Evolutionary conservation across 169 alveolate genomes (phyloP).

Genomic region (Cryptosporidium tyzzeri): DNA sequence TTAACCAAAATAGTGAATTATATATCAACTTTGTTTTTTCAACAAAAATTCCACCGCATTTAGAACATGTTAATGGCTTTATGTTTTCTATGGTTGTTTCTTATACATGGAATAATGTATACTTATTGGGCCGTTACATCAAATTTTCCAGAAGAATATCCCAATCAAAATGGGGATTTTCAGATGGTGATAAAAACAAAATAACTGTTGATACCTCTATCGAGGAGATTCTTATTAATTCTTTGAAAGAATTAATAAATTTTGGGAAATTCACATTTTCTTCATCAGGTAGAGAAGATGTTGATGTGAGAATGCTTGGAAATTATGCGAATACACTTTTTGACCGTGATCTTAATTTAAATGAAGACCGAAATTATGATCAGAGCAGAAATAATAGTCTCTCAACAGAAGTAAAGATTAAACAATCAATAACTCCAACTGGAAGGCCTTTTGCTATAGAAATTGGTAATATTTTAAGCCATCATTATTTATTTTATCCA

Average conservation of each 20-base stretch:
- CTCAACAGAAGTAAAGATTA: not conserved
- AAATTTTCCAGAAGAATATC: slow-evolving; percentile 86
- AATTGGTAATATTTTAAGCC: slow-evolving; percentile 80
- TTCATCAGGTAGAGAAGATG: slow-evolving; percentile 91
- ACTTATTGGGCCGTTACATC: slow-evolving; percentile 82
- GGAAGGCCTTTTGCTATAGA: slow-evolving; percentile 92
- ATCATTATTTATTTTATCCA: slow-evolving; percentile 41
- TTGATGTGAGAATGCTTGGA: slow-evolving; percentile 92
- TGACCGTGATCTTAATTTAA: slow-evolving; percentile 1
- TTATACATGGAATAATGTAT: slow-evolving; percentile 50
- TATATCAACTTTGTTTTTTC: slow-evolving; percentile 41
- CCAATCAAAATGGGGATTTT: slow-evolving; percentile 85
- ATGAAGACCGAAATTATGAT: not conserved
- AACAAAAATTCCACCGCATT: not conserved
- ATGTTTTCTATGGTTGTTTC: slow-evolving; percentile 2
- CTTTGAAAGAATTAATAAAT: slow-evolving; percentile 57
- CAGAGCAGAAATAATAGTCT: not conserved
- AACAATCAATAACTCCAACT: not conserved
- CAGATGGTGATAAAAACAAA: slow-evolving; percentile 75
- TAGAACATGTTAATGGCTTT: not conserved
- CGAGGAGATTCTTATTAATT: slow-evolving; percentile 77
- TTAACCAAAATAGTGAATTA: slow-evolving; percentile 46
- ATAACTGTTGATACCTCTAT: slow-evolving; percentile 76
- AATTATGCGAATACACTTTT: not conserved
- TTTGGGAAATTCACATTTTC: slow-evolving; percentile 68